Base-by-base conservation (phyloP, 148 eudicot genomes). In the Rhododendron ovatum region DNA sequence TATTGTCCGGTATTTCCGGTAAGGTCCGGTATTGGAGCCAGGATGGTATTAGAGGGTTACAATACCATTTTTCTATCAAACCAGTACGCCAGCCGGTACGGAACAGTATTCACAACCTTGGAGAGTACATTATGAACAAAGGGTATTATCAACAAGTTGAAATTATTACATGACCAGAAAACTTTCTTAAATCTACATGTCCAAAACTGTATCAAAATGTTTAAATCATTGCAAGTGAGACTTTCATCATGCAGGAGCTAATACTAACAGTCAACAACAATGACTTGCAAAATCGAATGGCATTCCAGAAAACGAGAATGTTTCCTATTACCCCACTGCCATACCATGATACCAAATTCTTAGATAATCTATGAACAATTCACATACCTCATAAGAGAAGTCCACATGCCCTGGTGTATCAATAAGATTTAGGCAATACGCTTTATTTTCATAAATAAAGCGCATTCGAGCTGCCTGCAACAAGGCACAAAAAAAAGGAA, bases 361-460 rank as follows among this genome's bases (percentile, higher is more conserved):
- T 41, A 43, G 28, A 45, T 30, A 13, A 71, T 71, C 39, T 69
- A 74, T 22, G 48, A 47, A 9, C 76, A 43, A 65, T 61, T 80
- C 28, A 73, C 87, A 85, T 90, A 95, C 99, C 99, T 96, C 99
- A 86, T 97, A 97, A 61, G 99, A 94, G 89, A 97, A 97, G 92
- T 97, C 99, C 73, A 97, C 99, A 87, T 97, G 99, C 61, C 99
- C 99, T n/a, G 99, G 99, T 73, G 99, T 97, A 86, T 97, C 99
- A 86, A 97, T 97, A 45, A 97, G 93, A 90, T 97, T 97, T 61
- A 97, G 91, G 92, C 98, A 95, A 90, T 93, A 93, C 30, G 99
- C 95, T 90, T 93, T 91, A 87, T 90, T 92, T 71, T 90, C 86
- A 85, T 93, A 87, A 63, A 93, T 85, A 88, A 89, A 97, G 53